Conservation (phyloP, 805 yeast genomes). For the Priceomyces haplophilus region DNA sequence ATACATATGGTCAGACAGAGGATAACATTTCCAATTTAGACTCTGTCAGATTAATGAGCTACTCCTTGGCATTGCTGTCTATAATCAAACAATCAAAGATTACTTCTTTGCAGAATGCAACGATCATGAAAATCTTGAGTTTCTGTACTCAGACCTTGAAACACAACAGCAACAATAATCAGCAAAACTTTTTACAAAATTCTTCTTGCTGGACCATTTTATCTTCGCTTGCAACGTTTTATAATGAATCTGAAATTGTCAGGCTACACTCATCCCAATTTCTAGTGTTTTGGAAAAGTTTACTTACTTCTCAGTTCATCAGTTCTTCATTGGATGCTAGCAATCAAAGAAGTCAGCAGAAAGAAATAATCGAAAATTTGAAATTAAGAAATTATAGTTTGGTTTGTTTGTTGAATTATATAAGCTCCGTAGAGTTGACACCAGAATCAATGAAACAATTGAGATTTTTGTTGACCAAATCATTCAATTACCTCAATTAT, state of each 20-base stretch:
- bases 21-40: slow-evolving; percentile 19
- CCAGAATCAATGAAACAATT: slow-evolving; percentile 41
- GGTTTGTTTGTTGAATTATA: slow-evolving; percentile 38
- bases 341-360: slow-evolving; percentile 16
- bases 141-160: slow-evolving; percentile 45
- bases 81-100: slow-evolving; percentile 35
- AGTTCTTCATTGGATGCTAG: slow-evolving; percentile 17
- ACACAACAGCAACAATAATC: slow-evolving; percentile 25
- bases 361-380: slow-evolving; percentile 33
- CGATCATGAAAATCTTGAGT: slow-evolving; percentile 40
- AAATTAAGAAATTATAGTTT: slow-evolving; percentile 37
- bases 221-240: slow-evolving; percentile 37
- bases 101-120: slow-evolving; percentile 35
- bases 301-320: slow-evolving; percentile 41
- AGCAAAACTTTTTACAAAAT: slow-evolving; percentile 18
- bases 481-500: slow-evolving; percentile 39
- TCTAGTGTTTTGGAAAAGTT: slow-evolving; percentile 43
- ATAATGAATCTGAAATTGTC: slow-evolving; percentile 41
- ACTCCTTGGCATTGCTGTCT: slow-evolving; percentile 35
- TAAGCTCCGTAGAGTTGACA: slow-evolving; percentile 33
- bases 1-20: slow-evolving; percentile 6
- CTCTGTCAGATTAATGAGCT: slow-evolving; percentile 26
- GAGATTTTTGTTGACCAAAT: slow-evolving; percentile 38
- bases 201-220: slow-evolving; percentile 42
- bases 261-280: slow-evolving; percentile 43